Conservation (phyloP, 2,329 filamentous ascomycete species). For the Colletotrichum destructivum region DNA sequence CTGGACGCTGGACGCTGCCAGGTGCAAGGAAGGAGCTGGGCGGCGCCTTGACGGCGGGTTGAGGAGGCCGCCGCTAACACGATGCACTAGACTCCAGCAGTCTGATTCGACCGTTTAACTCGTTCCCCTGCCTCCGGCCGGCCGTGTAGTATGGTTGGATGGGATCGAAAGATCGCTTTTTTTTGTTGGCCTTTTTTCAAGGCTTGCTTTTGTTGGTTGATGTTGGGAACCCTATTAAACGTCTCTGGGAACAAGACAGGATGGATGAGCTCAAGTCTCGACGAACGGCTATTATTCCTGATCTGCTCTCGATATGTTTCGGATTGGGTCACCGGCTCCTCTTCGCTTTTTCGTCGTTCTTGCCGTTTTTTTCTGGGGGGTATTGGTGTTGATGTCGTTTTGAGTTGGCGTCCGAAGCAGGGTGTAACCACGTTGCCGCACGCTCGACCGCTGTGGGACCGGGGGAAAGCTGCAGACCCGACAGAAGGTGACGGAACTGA, state of each 20-base stretch:
- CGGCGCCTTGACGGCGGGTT: not conserved
- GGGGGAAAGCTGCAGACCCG: slow-evolving; percentile 25
- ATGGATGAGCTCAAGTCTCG: not conserved
- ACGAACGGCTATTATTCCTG: not conserved
- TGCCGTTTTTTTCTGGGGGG: not conserved
- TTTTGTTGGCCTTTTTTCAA: slow-evolving; percentile 14
- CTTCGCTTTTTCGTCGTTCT: not conserved
- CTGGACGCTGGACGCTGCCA: not conserved
- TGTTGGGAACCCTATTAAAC: not conserved
- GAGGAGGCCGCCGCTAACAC: slow-evolving; percentile 1
- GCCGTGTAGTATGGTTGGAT: not conserved
- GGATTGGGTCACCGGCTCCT: slow-evolving; percentile 26
- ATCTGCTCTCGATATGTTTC: slow-evolving; percentile 23
- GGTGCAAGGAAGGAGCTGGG: not conserved
- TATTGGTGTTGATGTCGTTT: slow-evolving; percentile 23
- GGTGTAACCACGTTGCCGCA: slow-evolving; percentile 30
- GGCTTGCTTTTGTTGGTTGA: slow-evolving; percentile 1
- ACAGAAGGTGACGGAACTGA: slow-evolving; percentile 33
- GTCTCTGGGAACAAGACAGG: not conserved
- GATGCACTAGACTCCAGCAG: not conserved
- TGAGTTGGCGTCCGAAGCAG: slow-evolving; percentile 33
- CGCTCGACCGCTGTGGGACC: slow-evolving; percentile 13
- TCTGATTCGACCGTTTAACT: slow-evolving; percentile 32
- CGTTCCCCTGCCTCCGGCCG: not conserved
- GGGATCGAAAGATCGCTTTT: not conserved